Conservation (phyloP, 495 filamentous ascomycete species). For the Rusavskia elegans region DNA sequence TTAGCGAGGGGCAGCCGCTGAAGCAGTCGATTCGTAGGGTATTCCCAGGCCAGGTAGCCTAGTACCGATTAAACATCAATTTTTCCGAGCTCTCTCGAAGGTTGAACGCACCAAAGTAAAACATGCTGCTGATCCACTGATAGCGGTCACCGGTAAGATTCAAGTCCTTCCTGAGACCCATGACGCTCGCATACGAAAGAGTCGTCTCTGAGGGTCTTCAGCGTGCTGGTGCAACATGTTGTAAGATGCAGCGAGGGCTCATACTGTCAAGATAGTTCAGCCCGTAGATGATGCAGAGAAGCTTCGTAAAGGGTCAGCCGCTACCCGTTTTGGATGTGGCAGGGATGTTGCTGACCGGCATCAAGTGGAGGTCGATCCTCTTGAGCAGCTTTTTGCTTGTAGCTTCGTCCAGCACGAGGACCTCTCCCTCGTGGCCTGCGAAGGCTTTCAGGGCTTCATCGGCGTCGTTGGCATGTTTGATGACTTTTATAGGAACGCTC, state of each 20-base stretch:
- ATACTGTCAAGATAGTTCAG: constrained; percentile 48
- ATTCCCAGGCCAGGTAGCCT: constrained; percentile 50
- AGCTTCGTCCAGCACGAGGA: constrained; percentile 34
- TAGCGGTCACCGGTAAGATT: constrained; percentile 27
- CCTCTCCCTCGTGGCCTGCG: constrained; percentile 27
- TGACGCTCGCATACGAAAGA: constrained; percentile 44
- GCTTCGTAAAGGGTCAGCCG: neutral
- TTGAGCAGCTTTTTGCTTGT: constrained; percentile 38
- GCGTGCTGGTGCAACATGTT: neutral
- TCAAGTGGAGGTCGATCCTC: constrained; percentile 44
- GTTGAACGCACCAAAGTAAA: constrained; percentile 37
- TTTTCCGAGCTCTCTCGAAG: no score
- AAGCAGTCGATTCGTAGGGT: constrained; percentile 43
- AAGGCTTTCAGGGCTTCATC: constrained; percentile 46
- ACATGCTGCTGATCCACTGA: constrained; percentile 40
- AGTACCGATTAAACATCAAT: neutral
- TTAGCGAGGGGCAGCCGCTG: constrained; percentile 43
- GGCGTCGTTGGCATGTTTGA: constrained; percentile 40
- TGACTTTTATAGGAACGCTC: constrained; percentile 18
- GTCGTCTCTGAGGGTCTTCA: constrained; percentile 33
- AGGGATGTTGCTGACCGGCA: constrained; percentile 29
- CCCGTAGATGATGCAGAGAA: constrained; percentile 42
- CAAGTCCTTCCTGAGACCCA: constrained; percentile 40
- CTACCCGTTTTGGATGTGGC: neutral
- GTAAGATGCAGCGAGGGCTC: constrained; percentile 1